These are phyloP conservation scores for Tolypocladium album DNA, from an alignment of 2,329 filamentous ascomycete species.

Conservation along the genomic window DNA sequence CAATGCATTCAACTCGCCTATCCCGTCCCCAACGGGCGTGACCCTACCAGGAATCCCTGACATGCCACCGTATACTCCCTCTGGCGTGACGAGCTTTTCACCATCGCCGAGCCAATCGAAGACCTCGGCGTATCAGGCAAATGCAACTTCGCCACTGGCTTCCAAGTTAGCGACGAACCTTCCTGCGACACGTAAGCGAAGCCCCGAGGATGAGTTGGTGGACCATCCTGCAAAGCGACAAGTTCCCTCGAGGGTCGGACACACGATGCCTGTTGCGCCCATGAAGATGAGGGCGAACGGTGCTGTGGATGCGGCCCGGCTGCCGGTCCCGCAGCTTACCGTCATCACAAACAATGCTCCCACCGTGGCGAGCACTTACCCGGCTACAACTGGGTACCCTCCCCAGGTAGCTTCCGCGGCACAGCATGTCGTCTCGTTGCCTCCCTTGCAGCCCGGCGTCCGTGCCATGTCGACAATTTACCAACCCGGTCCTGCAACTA, in stretches of 20 bases:
- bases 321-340: constrained; percentile 63
- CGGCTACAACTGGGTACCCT: constrained; percentile 27
- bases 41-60: constrained; percentile 17
- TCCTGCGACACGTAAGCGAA: constrained; percentile 35
- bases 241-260: constrained; percentile 12
- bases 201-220: constrained; percentile 34
- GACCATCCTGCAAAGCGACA: constrained; percentile 47
- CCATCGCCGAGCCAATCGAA: constrained; percentile 25
- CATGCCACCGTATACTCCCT: constrained; percentile 22
- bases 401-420: constrained; percentile 25
- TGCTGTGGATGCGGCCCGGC: constrained; percentile 26
- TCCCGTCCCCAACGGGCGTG: constrained; percentile 36
- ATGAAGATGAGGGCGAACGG: constrained; percentile 10
- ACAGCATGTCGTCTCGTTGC: constrained; percentile 40
- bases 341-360: constrained; percentile 39
- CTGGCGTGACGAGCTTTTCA: constrained; percentile 24
- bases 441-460: constrained; percentile 47
- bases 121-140: constrained; percentile 23
- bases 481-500: constrained; percentile 36
- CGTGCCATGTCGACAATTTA: constrained; percentile 74
- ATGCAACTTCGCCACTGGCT: constrained; percentile 36
- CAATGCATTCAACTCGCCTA: constrained; percentile 30
- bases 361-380: constrained; percentile 16
- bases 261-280: constrained; percentile 5
- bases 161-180: constrained; percentile 32